Evolutionary conservation across 441 rosid species (phyloP), one percentile per base, ranked within the genome.

Genomic region (Omphalea diandra): DNA sequence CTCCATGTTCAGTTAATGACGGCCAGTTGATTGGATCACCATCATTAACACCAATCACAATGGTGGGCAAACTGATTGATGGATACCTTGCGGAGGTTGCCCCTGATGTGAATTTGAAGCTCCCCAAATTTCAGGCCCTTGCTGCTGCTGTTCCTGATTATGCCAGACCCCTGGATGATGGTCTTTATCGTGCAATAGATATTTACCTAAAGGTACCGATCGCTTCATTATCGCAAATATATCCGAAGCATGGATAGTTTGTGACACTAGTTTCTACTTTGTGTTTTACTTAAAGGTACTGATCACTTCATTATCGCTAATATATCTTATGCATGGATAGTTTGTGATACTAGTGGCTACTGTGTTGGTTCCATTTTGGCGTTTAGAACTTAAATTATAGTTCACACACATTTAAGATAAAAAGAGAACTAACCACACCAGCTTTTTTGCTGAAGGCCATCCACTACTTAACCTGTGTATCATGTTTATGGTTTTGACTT

Each of bases 11-110:
- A 1, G 87, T 87, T 27, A 96, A 89, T 60, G 97, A 93, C 24
- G 87, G 90, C 33, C 96, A 87, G 74, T 80, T 89, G 78, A 86
- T 88, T 41, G 93, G 94, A 24, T 92, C 99, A 2, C 99, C 98
- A 54, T 83, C 91, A 17, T 67, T 89, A 67, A 86, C 97, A 43
- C 97, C 99, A 33, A 81, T 94, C 81, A 81, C 98, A 36, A 85
- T 73, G 57, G 99, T 90, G 49, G 92, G 97, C 59, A 95, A 93
- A 88, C 84, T 95, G 79, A 85, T 95, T 17, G 97, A 95, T 65
- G 97, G 98, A 40, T 95, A 93, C 76, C 92, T 95, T 26, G 95
- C 97, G 27, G 99, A 95, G 90, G 97, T 95, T 76, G 97, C 98
- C 43, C 89, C 97, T 61, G 99, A 95, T 76, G 84, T 87, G 47